phyloP scores from a whole-genome alignment of 306 rosid species.

The Glycyrrhiza uralensis region DNA sequence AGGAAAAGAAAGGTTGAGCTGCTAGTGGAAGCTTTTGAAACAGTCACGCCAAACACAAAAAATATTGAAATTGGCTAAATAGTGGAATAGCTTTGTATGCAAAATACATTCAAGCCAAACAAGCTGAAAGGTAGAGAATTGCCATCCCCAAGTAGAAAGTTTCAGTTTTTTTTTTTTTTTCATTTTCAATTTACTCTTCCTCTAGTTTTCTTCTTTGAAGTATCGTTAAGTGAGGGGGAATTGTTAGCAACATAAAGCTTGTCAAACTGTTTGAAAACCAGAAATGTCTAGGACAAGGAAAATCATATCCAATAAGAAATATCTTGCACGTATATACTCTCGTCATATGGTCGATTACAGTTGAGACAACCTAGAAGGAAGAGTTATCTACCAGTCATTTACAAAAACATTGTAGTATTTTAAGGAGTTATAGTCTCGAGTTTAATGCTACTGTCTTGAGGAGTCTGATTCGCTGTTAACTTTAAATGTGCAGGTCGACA shows the following conservation, averaged over 20 bases:
- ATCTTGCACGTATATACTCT: neutral
- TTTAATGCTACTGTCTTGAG: neutral
- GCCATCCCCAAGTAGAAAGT: conserved; percentile 4
- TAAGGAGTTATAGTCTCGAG: neutral
- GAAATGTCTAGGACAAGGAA: neutral
- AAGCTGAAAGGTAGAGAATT: conserved; percentile 31
- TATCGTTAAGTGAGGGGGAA: neutral
- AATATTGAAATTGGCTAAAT: conserved; percentile 29
- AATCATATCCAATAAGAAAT: conserved; percentile 16
- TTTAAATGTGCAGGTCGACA: conserved; percentile 33
- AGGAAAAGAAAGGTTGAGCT: conserved; percentile 81
- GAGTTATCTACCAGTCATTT: neutral
- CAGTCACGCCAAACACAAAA: conserved; percentile 62
- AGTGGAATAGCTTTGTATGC: conserved; percentile 22
- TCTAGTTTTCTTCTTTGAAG: neutral
- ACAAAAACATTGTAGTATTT: neutral
- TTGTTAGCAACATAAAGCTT: neutral
- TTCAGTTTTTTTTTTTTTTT: neutral
- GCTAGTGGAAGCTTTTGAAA: conserved; percentile 93
- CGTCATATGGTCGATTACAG: neutral
- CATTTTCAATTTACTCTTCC: neutral
- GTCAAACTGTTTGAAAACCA: neutral
- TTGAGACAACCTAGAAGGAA: conserved; percentile 4
- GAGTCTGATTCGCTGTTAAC: conserved; percentile 14
- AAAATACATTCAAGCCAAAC: conserved; percentile 19